These are phyloP conservation scores for Arabidopsis suecica DNA, from an alignment of 345 rosid species.

Conservation along the genomic window DNA sequence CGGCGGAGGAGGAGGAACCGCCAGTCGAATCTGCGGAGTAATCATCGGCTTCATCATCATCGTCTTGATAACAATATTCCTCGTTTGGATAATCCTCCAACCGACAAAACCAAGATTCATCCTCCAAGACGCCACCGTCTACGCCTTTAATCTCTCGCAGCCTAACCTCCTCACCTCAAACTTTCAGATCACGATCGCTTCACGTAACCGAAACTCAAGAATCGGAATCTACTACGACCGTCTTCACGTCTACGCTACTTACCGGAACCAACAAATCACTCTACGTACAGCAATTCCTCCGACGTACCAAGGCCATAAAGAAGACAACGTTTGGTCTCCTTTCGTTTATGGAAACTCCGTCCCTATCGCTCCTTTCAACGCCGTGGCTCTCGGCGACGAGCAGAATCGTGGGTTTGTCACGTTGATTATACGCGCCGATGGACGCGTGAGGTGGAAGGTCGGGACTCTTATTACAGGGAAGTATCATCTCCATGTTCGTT, in stretches of 20 bases:
- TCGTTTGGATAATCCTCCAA: conserved; percentile 76
- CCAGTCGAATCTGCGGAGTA: conserved; percentile 31
- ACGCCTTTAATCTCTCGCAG: conserved; percentile 69
- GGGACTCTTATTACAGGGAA: conserved; percentile 60
- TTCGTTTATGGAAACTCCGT: conserved; percentile 61
- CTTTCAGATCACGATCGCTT: conserved; percentile 72
- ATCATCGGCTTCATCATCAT: conserved; percentile 62
- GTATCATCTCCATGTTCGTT: conserved; percentile 66
- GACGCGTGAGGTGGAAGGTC: conserved; percentile 82
- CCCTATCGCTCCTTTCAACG: conserved; percentile 79
- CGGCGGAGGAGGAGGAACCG: conserved; percentile 5
- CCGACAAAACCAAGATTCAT: conserved; percentile 76
- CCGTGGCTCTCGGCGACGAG: conserved; percentile 54
- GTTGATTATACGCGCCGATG: conserved; percentile 68
- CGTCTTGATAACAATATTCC: conserved; percentile 57
- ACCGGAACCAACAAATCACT: conserved; percentile 80
- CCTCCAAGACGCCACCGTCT: conserved; percentile 89
- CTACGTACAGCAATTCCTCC: conserved; percentile 59
- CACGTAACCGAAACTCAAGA: conserved; percentile 73
- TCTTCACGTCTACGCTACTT: conserved; percentile 71
- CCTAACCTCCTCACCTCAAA: conserved; percentile 75
- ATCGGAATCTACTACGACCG: conserved; percentile 89
- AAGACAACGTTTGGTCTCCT: conserved; percentile 81
- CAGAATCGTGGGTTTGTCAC: conserved; percentile 53
- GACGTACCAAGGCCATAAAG: conserved; percentile 63